Percentiles rank a stretch among this genome's conserved stretches.
These are phyloP conservation scores for Grammothele lineata DNA, from an alignment of 768 basidiomycete genomes.

Conservation along the genomic window DNA sequence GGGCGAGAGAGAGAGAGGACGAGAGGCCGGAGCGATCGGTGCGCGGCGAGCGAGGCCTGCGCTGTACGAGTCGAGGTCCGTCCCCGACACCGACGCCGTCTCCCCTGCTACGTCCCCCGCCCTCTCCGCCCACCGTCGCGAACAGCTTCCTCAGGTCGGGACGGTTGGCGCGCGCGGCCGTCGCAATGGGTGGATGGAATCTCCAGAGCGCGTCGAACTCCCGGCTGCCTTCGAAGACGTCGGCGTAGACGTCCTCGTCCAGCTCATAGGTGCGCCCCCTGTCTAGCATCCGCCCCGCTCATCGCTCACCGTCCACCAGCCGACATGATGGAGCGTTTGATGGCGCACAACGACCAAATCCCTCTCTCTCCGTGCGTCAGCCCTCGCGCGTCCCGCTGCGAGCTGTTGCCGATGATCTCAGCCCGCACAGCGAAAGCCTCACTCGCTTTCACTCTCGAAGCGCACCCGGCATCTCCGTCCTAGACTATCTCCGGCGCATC, in stretches of 20 bases:
- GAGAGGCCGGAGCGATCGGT: no score
- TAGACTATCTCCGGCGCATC: slow-evolving; percentile 93
- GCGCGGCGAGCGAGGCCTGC: no score
- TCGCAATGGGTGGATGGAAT: slow-evolving; percentile 86
- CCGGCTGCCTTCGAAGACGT: slow-evolving; percentile 83
- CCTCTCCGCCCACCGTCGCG: slow-evolving; percentile 11
- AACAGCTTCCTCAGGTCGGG: slow-evolving; percentile 9
- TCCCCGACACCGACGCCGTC: background rate
- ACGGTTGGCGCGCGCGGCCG: slow-evolving; percentile 15
- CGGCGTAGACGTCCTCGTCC: slow-evolving; percentile 75
- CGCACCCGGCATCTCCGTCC: slow-evolving; percentile 79
- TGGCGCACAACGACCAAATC: slow-evolving; percentile 94
- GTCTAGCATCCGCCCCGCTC: background rate
- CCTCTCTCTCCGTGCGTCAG: slow-evolving; percentile 71
- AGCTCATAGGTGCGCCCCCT: slow-evolving; percentile 72
- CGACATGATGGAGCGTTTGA: slow-evolving; percentile 94
- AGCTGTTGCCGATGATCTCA: slow-evolving; percentile 17
- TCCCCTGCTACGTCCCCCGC: background rate
- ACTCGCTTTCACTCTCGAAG: slow-evolving; percentile 97
- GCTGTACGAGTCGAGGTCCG: no score
- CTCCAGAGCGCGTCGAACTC: slow-evolving; percentile 70
- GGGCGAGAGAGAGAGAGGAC: no score
- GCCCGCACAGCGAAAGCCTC: slow-evolving; percentile 64
- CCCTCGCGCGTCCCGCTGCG: slow-evolving; percentile 19
- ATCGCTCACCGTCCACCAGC: slow-evolving; percentile 46